Base-by-base conservation (phyloP, 2,329 filamentous ascomycete genomes). In the Fusarium transvaalense region DNA sequence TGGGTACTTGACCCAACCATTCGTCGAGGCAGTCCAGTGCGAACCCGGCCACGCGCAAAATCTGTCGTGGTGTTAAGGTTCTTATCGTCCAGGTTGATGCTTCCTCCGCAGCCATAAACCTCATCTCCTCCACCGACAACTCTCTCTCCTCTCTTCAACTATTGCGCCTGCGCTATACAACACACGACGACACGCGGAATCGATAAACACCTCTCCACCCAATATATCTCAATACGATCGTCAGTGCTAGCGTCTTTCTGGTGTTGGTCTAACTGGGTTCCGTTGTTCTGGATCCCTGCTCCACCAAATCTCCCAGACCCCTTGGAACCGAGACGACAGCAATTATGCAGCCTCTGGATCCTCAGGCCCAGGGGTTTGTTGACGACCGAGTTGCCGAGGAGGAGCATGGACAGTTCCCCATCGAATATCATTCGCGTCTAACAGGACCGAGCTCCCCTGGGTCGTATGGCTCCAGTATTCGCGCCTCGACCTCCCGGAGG, bases 311-410 rank as follows among this genome's bases (percentile, higher is more conserved):
- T 70, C 67, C 68, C 52, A 61, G 61, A 62, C 67, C 67, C 67
- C 67, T 68, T 62, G 67, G 58, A 64, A 61, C 57, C 69, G 66
- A 75, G 74, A 75, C 71, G 56, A 71, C 72, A 72, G 73, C 64
- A 54, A 69, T 71, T 68, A 77, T 77, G 75, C 73, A 74, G 67
- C 63, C 64, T 64, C 60, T 68, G 60, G 67, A 68, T 48, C 55
- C 56, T 68, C 72, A 74, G 23, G 32, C 34, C 47, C 47, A 51
- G 47, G 47, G 37, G 71, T 61, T 70, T 46, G 41, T 65, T 50
- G 57, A 66, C 53, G 48, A 68, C 61, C 60, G 46, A 68, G 59
- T 54, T 55, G 42, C 48, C 32, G 43, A 59, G 48, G 37, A 57
- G 45, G 52, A 68, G 55, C 61, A 68, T 48, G 61, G 63, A 58